Conservation (phyloP, 2,329 filamentous ascomycete genomes). For the Hymenoscyphus albidus region DNA sequence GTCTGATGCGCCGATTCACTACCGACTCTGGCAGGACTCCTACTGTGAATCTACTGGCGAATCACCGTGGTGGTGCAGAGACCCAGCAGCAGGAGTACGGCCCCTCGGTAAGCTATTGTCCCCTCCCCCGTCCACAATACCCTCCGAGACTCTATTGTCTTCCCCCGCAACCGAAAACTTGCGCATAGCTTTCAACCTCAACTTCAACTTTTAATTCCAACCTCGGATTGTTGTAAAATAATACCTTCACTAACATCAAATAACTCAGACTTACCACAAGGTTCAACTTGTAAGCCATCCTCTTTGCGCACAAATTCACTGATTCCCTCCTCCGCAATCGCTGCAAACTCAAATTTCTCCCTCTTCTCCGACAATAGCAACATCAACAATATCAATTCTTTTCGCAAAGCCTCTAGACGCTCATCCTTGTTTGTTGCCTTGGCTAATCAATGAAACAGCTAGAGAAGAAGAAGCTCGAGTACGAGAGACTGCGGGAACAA, state of each 20-base stretch:
- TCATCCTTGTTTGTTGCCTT: not conserved
- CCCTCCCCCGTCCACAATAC: conserved; percentile 10
- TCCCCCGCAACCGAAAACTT: not conserved
- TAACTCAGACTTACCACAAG: conserved; percentile 59
- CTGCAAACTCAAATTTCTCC: not conserved
- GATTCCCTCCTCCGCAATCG: not conserved
- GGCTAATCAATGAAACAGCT: conserved; percentile 57
- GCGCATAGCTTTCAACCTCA: not conserved
- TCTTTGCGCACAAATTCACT: not conserved
- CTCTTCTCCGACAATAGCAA: not conserved
- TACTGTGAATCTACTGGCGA: conserved; percentile 53
- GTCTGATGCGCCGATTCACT: conserved; percentile 87
- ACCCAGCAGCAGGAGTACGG: conserved; percentile 33
- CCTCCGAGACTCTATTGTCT: conserved; percentile 3
- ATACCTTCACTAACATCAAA: conserved; percentile 22
- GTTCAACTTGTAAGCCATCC: conserved; percentile 66
- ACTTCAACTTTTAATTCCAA: conserved; percentile 4
- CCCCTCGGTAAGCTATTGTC: conserved; percentile 32
- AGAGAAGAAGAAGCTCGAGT: conserved; percentile 90
- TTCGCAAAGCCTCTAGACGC: not conserved
- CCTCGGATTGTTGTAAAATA: conserved; percentile 5
- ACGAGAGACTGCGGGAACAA: conserved; percentile 86
- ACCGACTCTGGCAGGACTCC: conserved; percentile 83
- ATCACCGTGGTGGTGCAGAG: conserved; percentile 30
- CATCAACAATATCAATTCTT: conserved; percentile 1